A percentile compares a stretch with the other conserved stretches of the same genome.
Conservation (phyloP, 2,329 filamentous ascomycete genomes). For the Sporothrix protearum region DNA sequence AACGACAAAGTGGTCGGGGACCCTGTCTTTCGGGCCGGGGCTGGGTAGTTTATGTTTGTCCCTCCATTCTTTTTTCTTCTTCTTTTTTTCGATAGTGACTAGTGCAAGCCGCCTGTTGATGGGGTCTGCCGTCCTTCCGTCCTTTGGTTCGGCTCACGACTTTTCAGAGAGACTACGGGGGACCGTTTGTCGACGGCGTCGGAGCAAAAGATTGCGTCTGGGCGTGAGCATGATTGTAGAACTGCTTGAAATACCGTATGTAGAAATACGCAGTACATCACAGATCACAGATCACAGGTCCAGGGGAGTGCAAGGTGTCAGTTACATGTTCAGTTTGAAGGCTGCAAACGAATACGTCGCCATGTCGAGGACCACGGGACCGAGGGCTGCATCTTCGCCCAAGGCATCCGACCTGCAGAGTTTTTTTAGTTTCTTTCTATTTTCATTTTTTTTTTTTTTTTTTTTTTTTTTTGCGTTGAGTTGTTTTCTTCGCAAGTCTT, state of each 20-base stretch:
- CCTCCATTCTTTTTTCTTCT: not conserved
- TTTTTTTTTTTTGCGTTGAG: not conserved
- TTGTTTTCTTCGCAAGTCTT: no score
- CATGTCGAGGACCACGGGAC: slow-evolving; percentile 5
- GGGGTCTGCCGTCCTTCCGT: not conserved
- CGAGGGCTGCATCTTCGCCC: not conserved
- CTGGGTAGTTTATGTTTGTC: not conserved
- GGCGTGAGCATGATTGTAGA: no score
- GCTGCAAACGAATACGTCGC: not conserved
- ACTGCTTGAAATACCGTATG: no score
- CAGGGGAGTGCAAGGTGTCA: not conserved
- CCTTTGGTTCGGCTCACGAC: not conserved
- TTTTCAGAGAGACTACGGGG: not conserved
- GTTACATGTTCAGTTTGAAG: no score
- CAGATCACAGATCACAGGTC: not conserved
- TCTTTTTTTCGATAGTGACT: no score
- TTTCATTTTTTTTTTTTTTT: not conserved
- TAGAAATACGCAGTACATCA: no score
- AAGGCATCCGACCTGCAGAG: slow-evolving; percentile 7
- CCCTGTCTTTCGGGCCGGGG: not conserved
- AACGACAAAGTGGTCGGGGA: not conserved
- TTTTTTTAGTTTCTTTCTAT: no score
- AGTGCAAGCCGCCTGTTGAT: not conserved
- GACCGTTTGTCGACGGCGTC: not conserved
- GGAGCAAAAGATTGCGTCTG: no score